Evolutionary conservation across 1,284 basidiomycete species (phyloP).

Genomic region (Rhizoctonia solani): DNA sequence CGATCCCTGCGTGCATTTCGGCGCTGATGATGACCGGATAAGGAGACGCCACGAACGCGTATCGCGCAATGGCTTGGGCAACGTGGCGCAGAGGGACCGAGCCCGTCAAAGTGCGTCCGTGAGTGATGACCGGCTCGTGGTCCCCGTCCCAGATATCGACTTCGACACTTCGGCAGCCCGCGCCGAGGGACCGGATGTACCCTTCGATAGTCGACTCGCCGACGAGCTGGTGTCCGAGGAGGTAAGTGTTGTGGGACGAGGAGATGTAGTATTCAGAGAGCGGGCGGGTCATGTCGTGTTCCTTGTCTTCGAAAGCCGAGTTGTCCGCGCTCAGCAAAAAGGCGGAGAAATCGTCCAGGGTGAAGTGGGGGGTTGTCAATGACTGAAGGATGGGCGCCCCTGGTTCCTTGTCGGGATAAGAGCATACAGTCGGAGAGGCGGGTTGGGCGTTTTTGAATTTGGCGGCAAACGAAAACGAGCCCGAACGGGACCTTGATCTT

Average conservation of each 20-base stretch:
- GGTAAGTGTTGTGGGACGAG: constrained; percentile 96
- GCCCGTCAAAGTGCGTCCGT: constrained; percentile 90
- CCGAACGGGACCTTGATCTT: constrained; percentile 10
- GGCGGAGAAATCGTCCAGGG: constrained; percentile 66
- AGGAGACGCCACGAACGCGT: constrained; percentile 91
- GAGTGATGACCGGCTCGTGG: constrained; percentile 79
- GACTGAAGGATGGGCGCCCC: neutral
- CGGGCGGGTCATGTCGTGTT: constrained; percentile 78
- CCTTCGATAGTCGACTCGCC: constrained; percentile 95
- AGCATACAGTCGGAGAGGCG: neutral
- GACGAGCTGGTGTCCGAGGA: constrained; percentile 91
- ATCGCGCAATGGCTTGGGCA: constrained; percentile 85
- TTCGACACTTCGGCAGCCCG: constrained; percentile 94
- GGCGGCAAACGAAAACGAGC: neutral
- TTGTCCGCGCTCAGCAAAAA: constrained; percentile 79
- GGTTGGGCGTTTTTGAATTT: neutral
- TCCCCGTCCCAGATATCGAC: constrained; percentile 96
- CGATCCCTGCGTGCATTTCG: constrained; percentile 85
- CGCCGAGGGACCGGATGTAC: constrained; percentile 89
- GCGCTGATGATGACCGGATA: constrained; percentile 95
- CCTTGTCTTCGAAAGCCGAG: constrained; percentile 55
- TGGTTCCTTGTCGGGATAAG: neutral
- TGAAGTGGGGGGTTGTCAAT: constrained; percentile 40
- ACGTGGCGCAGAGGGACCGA: constrained; percentile 85
- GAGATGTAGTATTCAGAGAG: constrained; percentile 90